Percentiles rank a stretch among this genome's conserved stretches.
phyloP scores from a whole-genome alignment of 805 yeast genomes.

The Blastobotrys robertii region DNA sequence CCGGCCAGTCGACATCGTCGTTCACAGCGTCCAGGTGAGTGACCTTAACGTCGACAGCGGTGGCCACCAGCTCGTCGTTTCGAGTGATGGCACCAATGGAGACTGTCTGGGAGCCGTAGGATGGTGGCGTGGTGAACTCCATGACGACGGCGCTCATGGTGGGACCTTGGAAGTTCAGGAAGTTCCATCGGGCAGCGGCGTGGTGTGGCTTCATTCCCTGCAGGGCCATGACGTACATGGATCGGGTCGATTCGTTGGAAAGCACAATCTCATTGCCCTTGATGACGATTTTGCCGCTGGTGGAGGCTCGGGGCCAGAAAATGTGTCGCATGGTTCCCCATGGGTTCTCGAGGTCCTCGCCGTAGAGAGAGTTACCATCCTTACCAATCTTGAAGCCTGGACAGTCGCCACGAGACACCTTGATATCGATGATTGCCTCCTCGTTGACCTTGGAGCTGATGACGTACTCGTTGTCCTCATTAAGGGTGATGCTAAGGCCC shows the following conservation, averaged over 20 bases:
- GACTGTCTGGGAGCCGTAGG: conserved; percentile 77
- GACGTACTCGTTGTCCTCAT: conserved; percentile 39
- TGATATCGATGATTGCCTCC: conserved; percentile 63
- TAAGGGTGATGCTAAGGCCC: conserved; percentile 48
- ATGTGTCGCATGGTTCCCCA: conserved; percentile 97
- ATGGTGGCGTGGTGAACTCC: conserved; percentile 92
- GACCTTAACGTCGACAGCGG: conserved; percentile 57
- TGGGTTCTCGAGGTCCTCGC: conserved; percentile 72
- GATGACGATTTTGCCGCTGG: conserved; percentile 53
- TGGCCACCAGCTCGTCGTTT: conserved; percentile 51
- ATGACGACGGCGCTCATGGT: conserved; percentile 68
- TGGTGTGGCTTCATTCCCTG: conserved; percentile 99
- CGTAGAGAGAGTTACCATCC: conserved; percentile 79
- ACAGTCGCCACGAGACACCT: conserved; percentile 42
- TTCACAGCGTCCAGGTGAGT: conserved; percentile 44
- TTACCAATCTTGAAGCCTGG: conserved; percentile 86
- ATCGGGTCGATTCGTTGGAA: conserved; percentile 25
- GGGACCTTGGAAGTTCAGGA: conserved; percentile 76
- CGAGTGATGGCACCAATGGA: conserved; percentile 66
- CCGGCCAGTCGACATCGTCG: conserved; percentile 80
- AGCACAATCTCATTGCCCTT: conserved; percentile 30
- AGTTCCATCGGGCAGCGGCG: conserved; percentile 96
- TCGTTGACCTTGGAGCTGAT: conserved; percentile 46
- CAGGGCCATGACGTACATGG: conserved; percentile 91
- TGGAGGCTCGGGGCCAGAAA: conserved; percentile 89